Evolutionary conservation across 2,329 filamentous ascomycete genomes (phyloP).

Genomic region (Botrytis porri): DNA sequence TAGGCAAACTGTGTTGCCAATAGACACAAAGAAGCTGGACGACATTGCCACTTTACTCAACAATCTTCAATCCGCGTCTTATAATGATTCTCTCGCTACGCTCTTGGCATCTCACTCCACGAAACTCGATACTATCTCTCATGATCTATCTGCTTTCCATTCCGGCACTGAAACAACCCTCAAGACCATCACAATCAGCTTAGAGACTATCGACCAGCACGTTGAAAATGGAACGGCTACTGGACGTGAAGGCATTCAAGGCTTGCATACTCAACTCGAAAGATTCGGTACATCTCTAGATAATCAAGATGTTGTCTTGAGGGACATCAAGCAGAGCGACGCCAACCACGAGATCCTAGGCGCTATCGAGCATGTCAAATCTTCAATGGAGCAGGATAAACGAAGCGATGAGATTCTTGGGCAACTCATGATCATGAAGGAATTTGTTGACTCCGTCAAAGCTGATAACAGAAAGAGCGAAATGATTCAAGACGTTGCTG

Average conservation of each 20-base stretch:
- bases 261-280: conserved; percentile 9
- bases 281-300: conserved; percentile 2
- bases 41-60: conserved; percentile 14
- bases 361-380: not conserved
- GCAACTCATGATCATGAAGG: not conserved
- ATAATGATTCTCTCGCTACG: not conserved
- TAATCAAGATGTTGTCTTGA: conserved; percentile 6
- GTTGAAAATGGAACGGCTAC: conserved; percentile 10
- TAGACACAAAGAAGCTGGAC: conserved; percentile 20
- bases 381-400: conserved; percentile 1
- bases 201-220: conserved; percentile 15
- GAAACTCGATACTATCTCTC: conserved; percentile 19
- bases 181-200: conserved; percentile 14
- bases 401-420: conserved; percentile 5
- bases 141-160: conserved; percentile 14
- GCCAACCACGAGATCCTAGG: not conserved
- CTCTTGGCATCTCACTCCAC: conserved; percentile 7
- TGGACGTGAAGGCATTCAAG: conserved; percentile 7
- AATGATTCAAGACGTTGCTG: not conserved
- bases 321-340: not conserved
- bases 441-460: conserved; percentile 1
- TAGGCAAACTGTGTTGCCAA: conserved; percentile 17
- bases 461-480: not conserved
- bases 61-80: conserved; percentile 1
- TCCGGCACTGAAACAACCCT: conserved; percentile 14